phyloP scores from a whole-genome alignment of 2,329 filamentous ascomycete species.

The Exophiala viscosa region DNA sequence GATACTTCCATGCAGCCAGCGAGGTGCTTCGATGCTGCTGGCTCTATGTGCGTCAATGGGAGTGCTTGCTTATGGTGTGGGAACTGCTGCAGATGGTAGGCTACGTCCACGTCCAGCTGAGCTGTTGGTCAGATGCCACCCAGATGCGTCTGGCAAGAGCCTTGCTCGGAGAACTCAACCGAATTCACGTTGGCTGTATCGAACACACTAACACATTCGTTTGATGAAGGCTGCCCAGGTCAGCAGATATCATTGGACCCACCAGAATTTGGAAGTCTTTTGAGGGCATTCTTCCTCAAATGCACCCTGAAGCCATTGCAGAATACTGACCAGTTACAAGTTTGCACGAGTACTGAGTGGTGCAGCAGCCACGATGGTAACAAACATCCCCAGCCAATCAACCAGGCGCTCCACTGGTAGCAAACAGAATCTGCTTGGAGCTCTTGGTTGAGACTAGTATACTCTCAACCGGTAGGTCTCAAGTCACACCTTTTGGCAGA shows the following conservation, averaged over 20 bases:
- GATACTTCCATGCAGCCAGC: conserved; percentile 4
- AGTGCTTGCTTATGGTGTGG: conserved; percentile 8
- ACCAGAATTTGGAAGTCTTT: conserved; percentile 6
- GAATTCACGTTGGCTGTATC: no score
- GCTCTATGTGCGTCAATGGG: conserved; percentile 17
- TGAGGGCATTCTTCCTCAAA: neutral
- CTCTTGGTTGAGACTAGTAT: conserved; percentile 7
- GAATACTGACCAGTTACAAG: conserved; percentile 5
- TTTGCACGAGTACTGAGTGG: conserved; percentile 13
- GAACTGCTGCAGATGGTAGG: conserved; percentile 6
- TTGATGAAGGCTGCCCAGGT: no score
- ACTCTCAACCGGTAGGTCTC: neutral
- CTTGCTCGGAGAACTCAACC: no score
- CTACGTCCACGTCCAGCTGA: neutral
- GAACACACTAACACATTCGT: no score
- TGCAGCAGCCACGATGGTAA: conserved; percentile 14
- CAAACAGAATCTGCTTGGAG: conserved; percentile 16
- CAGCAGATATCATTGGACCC: neutral
- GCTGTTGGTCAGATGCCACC: no score
- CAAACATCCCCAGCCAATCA: conserved; percentile 17
- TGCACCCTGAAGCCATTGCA: neutral
- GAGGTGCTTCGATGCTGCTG: conserved; percentile 4
- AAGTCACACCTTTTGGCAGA: conserved; percentile 5
- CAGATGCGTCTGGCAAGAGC: no score
- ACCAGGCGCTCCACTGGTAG: conserved; percentile 4